Evolutionary conservation across 345 rosid genomes (phyloP).

Genomic region (Pseudoturritis turrita): DNA sequence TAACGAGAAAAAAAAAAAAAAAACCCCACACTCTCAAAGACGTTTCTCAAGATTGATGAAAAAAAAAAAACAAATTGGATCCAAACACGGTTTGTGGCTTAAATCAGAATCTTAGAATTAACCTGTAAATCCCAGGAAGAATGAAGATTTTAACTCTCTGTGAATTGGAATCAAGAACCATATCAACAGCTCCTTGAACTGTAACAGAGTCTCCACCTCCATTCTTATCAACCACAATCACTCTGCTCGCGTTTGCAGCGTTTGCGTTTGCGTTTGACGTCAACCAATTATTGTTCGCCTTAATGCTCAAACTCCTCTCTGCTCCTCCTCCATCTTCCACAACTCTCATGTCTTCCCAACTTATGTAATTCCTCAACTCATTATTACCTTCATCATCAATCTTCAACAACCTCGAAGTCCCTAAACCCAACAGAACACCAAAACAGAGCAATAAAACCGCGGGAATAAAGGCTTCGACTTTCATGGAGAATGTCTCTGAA

Average conservation of each 20-base stretch:
- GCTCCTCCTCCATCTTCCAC: slow-evolving; percentile 18
- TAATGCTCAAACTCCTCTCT: background rate
- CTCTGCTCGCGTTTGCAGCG: slow-evolving; percentile 29
- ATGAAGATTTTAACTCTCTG: slow-evolving; percentile 71
- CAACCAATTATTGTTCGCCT: slow-evolving; percentile 10
- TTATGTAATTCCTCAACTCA: slow-evolving; percentile 36
- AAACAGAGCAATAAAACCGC: slow-evolving; percentile 20
- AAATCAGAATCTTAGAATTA: background rate
- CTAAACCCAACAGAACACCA: background rate
- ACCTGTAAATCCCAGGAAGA: slow-evolving; percentile 91
- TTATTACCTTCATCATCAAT: background rate
- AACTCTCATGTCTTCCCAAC: slow-evolving; percentile 77
- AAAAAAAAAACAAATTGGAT: background rate
- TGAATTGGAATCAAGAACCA: slow-evolving; percentile 62
- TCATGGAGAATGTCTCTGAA: slow-evolving; percentile 14
- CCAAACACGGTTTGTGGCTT: slow-evolving; percentile 1
- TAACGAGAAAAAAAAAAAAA: background rate
- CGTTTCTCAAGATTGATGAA: background rate
- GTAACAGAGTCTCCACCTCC: slow-evolving; percentile 71
- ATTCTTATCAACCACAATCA: slow-evolving; percentile 64
- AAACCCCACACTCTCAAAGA: background rate
- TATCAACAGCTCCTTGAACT: slow-evolving; percentile 85
- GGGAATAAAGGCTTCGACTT: slow-evolving; percentile 19
- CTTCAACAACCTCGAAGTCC: slow-evolving; percentile 12
- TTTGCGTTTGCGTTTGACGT: slow-evolving; percentile 18